Conservation (phyloP, 139 green algal species). For the Gonium pectorale region DNA sequence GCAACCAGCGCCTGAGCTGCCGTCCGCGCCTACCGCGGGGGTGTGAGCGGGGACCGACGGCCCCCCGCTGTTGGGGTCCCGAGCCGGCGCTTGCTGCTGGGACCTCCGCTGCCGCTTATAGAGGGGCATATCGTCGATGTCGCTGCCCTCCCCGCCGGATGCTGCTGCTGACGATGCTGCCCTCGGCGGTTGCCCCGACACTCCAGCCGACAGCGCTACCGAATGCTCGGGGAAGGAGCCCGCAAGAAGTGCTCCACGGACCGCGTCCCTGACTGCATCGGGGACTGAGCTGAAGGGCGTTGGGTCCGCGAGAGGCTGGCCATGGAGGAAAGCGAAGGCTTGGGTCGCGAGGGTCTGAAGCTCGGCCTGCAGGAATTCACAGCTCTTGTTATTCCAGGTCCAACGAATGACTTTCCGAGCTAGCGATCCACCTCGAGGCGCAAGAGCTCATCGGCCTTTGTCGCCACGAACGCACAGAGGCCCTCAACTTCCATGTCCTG, state of each 20-base stretch:
- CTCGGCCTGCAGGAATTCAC: neutral
- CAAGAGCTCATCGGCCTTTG: conserved; percentile 11
- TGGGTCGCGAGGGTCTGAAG: neutral
- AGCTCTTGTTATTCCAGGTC: too few species aligned
- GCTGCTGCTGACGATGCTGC: too few species aligned
- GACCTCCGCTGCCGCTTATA: neutral
- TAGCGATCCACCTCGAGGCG: neutral
- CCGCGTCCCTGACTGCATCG: neutral
- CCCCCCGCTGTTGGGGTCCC: too few species aligned
- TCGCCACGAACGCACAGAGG: too few species aligned
- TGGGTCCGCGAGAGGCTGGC: neutral
- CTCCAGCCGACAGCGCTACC: too few species aligned
- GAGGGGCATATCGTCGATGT: neutral
- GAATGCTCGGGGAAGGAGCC: conserved; percentile 2
- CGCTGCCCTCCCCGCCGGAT: neutral
- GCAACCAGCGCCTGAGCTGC: too few species aligned
- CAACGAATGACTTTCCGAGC: too few species aligned
- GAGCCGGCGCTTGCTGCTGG: neutral
- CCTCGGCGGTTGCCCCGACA: too few species aligned
- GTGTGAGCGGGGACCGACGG: too few species aligned
- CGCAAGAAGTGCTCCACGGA: neutral
- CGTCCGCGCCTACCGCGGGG: too few species aligned
- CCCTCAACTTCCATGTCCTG: too few species aligned
- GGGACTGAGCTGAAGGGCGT: neutral
- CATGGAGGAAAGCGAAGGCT: neutral